These are phyloP conservation scores for Ophiostoma sp. DNA, from an alignment of 2,329 filamentous ascomycete species.

Conservation along the genomic window DNA sequence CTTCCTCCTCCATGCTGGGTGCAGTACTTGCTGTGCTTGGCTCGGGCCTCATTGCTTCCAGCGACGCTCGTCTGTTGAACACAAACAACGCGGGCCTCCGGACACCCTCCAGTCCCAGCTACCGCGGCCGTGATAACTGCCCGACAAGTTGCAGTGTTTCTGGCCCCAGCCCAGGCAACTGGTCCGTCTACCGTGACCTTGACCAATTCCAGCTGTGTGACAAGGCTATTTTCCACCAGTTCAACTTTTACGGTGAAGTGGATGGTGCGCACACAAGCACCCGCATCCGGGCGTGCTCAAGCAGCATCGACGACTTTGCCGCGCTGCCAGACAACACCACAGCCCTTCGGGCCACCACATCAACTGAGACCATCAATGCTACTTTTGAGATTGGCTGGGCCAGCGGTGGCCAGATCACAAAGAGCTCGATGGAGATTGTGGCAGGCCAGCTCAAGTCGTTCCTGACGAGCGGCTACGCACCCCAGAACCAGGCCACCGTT, in stretches of 20 bases:
- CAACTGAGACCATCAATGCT: neutral
- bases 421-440: neutral
- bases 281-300: constrained; percentile 10
- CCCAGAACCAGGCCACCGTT: neutral
- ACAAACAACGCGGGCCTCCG: neutral
- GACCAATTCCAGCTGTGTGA: constrained; percentile 2
- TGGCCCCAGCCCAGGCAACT: constrained; percentile 10
- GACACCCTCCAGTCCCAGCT: neutral
- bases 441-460: constrained; percentile 2
- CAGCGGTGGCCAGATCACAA: neutral
- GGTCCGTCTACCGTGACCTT: constrained; percentile 12
- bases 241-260: neutral
- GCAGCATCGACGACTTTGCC: neutral
- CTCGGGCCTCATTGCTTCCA: neutral
- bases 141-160: neutral
- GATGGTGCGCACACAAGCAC: neutral
- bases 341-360: neutral
- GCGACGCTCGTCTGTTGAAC: neutral
- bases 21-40: neutral
- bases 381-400: constrained; percentile 2
- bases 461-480: neutral
- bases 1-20: neutral
- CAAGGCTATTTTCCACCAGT: neutral
- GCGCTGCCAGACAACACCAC: too few relatives aligned
- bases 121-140: constrained; percentile 13